Percentiles rank a stretch among this genome's conserved stretches.
Evolutionary conservation across 2,329 filamentous ascomycete genomes (phyloP).

Genomic region (Rhynchosporium secalis): DNA sequence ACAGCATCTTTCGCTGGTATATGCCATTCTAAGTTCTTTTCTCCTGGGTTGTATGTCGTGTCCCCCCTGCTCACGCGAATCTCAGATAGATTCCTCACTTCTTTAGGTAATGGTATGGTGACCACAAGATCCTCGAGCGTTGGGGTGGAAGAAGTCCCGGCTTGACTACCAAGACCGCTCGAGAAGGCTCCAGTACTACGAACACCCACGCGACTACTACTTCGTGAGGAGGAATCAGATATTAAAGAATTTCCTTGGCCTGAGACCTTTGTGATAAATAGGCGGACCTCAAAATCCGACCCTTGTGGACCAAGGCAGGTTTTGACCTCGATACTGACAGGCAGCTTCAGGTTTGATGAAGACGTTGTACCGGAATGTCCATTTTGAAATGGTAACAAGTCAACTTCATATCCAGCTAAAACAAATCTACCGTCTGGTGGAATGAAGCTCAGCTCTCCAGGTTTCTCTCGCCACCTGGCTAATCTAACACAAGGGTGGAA

Average conservation of each 20-base stretch:
- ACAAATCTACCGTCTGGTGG: constrained; percentile 94
- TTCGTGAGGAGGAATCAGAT: constrained; percentile 43
- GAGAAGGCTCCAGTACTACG: constrained; percentile 50
- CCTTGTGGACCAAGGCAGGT: constrained; percentile 74
- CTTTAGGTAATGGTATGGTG: constrained; percentile 73
- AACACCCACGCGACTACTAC: constrained; percentile 42
- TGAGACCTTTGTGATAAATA: constrained; percentile 70
- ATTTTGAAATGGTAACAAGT: constrained; percentile 73
- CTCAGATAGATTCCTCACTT: constrained; percentile 81
- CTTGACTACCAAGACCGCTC: constrained; percentile 44
- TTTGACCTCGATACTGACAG: constrained; percentile 77
- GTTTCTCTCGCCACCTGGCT: constrained; percentile 83
- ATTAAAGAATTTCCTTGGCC: constrained; percentile 43
- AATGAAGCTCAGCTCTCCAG: constrained; percentile 92
- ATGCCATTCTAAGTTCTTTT: constrained; percentile 76
- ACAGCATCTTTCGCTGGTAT: constrained; percentile 77
- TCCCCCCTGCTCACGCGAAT: constrained; percentile 80
- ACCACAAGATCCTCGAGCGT: constrained; percentile 76
- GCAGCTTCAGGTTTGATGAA: constrained; percentile 69
- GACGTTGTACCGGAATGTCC: constrained; percentile 55
- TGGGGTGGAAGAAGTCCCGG: constrained; percentile 47
- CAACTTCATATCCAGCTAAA: constrained; percentile 90
- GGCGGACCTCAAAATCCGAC: constrained; percentile 83
- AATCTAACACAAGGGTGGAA: constrained; percentile 95
- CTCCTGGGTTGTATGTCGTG: constrained; percentile 74